A percentile compares a stretch with the other conserved stretches of the same genome.
phyloP scores from a whole-genome alignment of 768 basidiomycete genomes.

The Dacryopinax primogenitus region DNA sequence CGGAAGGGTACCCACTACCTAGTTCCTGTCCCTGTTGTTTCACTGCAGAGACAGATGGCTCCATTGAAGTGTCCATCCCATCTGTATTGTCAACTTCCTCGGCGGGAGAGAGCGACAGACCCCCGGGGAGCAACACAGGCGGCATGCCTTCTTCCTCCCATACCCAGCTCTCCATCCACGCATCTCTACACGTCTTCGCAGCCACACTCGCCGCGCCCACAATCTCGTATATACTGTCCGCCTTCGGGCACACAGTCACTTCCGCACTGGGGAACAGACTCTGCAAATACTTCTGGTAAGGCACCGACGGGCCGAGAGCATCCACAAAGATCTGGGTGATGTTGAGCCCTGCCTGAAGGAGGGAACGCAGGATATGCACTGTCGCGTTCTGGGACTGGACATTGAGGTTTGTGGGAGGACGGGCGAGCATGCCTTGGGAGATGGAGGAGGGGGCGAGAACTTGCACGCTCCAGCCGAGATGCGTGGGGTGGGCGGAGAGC shows the following conservation, averaged over 20 bases:
- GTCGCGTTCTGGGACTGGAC: constrained; percentile 83
- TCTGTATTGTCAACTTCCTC: too few species aligned
- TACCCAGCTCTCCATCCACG: constrained; percentile 74
- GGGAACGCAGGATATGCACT: constrained; percentile 70
- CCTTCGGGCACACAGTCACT: constrained; percentile 85
- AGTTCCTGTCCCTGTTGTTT: constrained; percentile 25
- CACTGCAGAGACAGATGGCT: too few species aligned
- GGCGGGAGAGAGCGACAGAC: too few species aligned
- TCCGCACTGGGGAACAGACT: constrained; percentile 66
- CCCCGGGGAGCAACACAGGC: too few species aligned
- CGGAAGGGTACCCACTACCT: constrained; percentile 88
- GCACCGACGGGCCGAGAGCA: constrained; percentile 74
- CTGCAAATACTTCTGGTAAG: constrained; percentile 75
- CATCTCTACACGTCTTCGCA: constrained; percentile 91
- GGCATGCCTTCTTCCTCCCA: constrained; percentile 48
- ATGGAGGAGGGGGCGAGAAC: constrained; percentile 48
- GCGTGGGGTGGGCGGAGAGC: constrained; percentile 53
- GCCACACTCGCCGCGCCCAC: constrained; percentile 97
- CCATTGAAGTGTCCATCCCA: too few species aligned
- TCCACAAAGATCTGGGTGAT: constrained; percentile 75
- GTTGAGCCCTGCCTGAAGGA: constrained; percentile 65
- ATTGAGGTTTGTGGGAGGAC: constrained; percentile 76
- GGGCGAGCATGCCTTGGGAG: constrained; percentile 77
- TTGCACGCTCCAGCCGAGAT: constrained; percentile 71
- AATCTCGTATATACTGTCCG: constrained; percentile 92